phyloP scores from a whole-genome alignment of 1,284 basidiomycete species.

The Chalciporus sp. region DNA sequence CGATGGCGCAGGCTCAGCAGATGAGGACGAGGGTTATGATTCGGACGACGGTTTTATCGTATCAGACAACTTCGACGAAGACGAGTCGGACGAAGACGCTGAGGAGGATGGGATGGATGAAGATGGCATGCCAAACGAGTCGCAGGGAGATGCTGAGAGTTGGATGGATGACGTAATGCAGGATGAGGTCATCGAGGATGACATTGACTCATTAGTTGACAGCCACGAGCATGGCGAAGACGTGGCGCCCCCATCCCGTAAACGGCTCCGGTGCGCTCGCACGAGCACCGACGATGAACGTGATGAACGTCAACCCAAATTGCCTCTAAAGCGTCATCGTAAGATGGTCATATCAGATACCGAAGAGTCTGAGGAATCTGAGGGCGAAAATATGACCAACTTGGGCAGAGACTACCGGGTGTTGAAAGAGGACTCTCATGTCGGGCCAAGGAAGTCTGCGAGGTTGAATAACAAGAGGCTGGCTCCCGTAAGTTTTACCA shows the following conservation, averaged over 20 bases:
- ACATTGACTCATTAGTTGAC: not conserved
- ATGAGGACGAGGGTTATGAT: constrained; percentile 6
- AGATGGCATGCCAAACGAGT: not conserved
- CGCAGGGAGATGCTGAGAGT: not conserved
- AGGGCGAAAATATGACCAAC: not conserved
- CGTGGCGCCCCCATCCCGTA: not conserved
- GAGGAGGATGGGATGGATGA: not conserved
- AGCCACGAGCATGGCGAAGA: not conserved
- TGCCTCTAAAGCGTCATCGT: not conserved
- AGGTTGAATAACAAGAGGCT: not conserved
- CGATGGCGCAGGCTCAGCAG: constrained; percentile 12
- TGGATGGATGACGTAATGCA: not conserved
- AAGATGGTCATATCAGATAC: not conserved
- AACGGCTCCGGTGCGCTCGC: not conserved
- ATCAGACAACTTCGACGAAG: not conserved
- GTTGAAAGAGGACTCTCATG: not conserved
- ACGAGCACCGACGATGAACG: constrained; percentile 10
- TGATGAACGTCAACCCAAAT: not conserved
- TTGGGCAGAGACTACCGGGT: constrained; percentile 15
- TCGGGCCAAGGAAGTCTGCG: not conserved
- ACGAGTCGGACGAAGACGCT: not conserved
- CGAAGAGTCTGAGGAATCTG: not conserved
- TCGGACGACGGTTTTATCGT: no score
- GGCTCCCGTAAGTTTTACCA: not conserved
- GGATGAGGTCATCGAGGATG: not conserved